A percentile compares a stretch with the other conserved stretches of the same genome.
These are phyloP conservation scores for Tephrocybe sp. DNA, from an alignment of 768 basidiomycete species.

Conservation along the genomic window DNA sequence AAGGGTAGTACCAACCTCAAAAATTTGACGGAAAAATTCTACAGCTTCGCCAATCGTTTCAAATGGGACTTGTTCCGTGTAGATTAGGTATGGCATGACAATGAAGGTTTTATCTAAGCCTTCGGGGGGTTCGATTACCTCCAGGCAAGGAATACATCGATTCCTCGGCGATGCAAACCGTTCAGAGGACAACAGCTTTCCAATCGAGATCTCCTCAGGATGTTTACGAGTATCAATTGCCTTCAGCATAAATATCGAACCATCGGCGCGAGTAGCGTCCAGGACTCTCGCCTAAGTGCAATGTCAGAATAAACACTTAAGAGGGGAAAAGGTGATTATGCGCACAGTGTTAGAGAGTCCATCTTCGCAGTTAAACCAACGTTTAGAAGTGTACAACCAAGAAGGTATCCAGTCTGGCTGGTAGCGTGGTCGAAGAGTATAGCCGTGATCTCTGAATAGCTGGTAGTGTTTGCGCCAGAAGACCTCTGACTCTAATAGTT, in stretches of 20 bases:
- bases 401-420: slow-evolving; percentile 7
- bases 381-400: slow-evolving; percentile 1
- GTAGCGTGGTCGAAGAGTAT: slow-evolving; percentile 9
- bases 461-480: slow-evolving; percentile 10
- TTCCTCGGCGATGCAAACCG: slow-evolving; percentile 20
- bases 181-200: background rate
- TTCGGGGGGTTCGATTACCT: slow-evolving; percentile 15
- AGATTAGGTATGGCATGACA: background rate
- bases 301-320: background rate
- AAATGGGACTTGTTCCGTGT: background rate
- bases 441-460: slow-evolving; percentile 4
- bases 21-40: slow-evolving; percentile 2
- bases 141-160: slow-evolving; percentile 28
- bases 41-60: slow-evolving; percentile 3
- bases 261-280: background rate
- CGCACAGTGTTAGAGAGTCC: slow-evolving; percentile 1
- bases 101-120: slow-evolving; percentile 9
- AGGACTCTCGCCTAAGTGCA: background rate
- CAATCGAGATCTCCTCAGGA: background rate
- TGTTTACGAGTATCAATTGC: background rate
- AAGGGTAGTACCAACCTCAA: slow-evolving; percentile 20
- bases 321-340: background rate
- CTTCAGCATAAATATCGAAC: background rate
- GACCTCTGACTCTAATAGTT: background rate
- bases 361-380: slow-evolving; percentile 1